These are phyloP conservation scores for Hypomyces rosellus DNA, from an alignment of 2,329 filamentous ascomycete species.

Conservation along the genomic window DNA sequence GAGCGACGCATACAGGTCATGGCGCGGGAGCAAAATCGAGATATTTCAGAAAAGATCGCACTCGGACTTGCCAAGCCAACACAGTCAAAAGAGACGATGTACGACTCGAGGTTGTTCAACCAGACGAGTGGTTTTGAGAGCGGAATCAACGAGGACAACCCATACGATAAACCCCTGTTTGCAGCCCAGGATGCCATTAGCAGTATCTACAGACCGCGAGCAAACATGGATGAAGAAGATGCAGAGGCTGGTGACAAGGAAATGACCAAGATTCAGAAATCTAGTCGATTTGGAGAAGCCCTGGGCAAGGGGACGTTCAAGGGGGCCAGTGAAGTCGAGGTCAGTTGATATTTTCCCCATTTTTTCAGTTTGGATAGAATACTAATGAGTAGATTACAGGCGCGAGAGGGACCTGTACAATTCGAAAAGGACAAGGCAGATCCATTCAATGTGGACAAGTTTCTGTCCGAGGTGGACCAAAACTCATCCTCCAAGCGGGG, in stretches of 20 bases:
- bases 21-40: conserved; percentile 90
- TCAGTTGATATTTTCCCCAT: conserved; percentile 26
- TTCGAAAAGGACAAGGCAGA: conserved; percentile 86
- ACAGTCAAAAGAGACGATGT: conserved; percentile 88
- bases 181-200: conserved; percentile 91
- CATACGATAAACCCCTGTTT: conserved; percentile 95
- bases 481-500: conserved; percentile 61
- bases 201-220: conserved; percentile 82
- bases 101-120: conserved; percentile 92
- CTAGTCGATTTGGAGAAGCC: conserved; percentile 76
- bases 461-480: conserved; percentile 74
- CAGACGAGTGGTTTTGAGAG: conserved; percentile 84
- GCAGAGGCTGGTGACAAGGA: conserved; percentile 75
- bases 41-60: conserved; percentile 95
- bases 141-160: conserved; percentile 96
- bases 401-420: conserved; percentile 84
- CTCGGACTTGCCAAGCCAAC: conserved; percentile 92
- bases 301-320: conserved; percentile 88
- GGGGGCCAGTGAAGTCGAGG: conserved; percentile 76
- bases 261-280: conserved; percentile 82
- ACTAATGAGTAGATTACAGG: conserved; percentile 33
- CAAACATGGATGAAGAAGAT: conserved; percentile 68
- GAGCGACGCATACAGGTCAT: conserved; percentile 89
- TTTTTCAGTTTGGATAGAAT: too few relatives aligned
- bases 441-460: conserved; percentile 90